phyloP scores from a whole-genome alignment of 2,329 filamentous ascomycete species.

The Grosmannia serpens region DNA sequence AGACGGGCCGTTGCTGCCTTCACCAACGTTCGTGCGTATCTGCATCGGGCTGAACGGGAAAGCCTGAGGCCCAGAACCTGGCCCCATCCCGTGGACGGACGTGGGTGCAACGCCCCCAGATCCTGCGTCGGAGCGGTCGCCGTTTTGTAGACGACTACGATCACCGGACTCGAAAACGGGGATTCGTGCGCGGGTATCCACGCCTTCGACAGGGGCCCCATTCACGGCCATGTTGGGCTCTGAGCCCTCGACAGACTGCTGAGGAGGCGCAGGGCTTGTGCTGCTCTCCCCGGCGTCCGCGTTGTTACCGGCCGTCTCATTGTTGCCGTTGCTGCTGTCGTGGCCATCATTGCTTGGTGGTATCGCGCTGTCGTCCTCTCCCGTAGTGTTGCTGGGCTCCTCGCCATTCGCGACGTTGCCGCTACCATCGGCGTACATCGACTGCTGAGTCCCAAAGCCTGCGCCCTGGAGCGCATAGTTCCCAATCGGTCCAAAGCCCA shows the following conservation, averaged over 20 bases:
- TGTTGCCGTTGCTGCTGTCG: not conserved
- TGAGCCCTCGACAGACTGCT: not conserved
- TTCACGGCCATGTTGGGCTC: conserved; percentile 6
- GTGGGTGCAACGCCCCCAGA: not conserved
- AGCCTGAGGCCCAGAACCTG: not conserved
- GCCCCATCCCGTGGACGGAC: not conserved
- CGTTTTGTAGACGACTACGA: not conserved
- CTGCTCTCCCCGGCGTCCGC: not conserved
- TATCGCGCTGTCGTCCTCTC: not conserved
- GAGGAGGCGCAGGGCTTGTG: too few relatives aligned
- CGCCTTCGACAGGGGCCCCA: not conserved
- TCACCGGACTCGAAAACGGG: conserved; percentile 6
- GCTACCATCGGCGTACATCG: not conserved
- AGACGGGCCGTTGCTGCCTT: conserved; percentile 5
- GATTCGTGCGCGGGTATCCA: not conserved
- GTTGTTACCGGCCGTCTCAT: conserved; percentile 18
- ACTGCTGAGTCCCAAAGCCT: conserved; percentile 1
- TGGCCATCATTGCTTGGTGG: not conserved
- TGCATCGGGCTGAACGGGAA: not conserved
- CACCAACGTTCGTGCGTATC: not conserved
- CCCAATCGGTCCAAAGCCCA: not conserved
- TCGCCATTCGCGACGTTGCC: not conserved
- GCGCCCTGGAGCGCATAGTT: not conserved
- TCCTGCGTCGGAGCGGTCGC: not conserved
- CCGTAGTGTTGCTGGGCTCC: not conserved